Evolutionary conservation across 2,329 filamentous ascomycete genomes (phyloP), one percentile per base, ranked within the genome.

Genomic region (Xylariaceae sp.): DNA sequence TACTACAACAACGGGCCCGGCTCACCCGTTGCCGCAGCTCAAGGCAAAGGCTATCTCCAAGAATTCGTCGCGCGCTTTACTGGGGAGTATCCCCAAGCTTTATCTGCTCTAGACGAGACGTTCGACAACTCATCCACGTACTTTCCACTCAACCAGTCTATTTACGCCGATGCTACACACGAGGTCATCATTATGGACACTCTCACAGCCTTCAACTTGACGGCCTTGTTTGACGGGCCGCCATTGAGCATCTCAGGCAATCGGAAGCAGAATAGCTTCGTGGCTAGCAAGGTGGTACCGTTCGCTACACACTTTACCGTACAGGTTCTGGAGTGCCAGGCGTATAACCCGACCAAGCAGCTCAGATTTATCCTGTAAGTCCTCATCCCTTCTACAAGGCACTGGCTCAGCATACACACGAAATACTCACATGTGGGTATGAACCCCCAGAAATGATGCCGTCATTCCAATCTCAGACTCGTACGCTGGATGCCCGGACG

Each of bases 111-210:
- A 19, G 70, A 72, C 61, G 45, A 62, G 54, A 71, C 67, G 0
- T 76, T 71, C 41, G 76, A 77, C 62, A 73, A 75, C 59, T 70
- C 68, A 12, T 64, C 69, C 1, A 77, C 74, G 1, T 77, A 70
- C 65, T 78, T 77, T 60, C 75, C 75, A 1, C 70, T 77, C 7
- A 70, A 74, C 52, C 75, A 78, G 61, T 74, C 71, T 42, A 76
- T 77, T 51, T 77, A 73, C 48, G 71, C 71, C 18, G 71, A 77
- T 47, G 75, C 75, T 14, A 77, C 75, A 5, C 75, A 77, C 58
- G 75, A 78, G 60, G 75, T 77, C 7, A 69, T 71, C 19, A 65
- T 72, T 9, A 57, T 72, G 5, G 67, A 72, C 44, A 59, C 65
- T 7, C 63, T 72, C 10, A 68, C 60, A 5, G 70, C 70, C 7